Evolutionary conservation across 2,329 filamentous ascomycete genomes (phyloP).

Genomic region (Pestalotiopsis fici): DNA sequence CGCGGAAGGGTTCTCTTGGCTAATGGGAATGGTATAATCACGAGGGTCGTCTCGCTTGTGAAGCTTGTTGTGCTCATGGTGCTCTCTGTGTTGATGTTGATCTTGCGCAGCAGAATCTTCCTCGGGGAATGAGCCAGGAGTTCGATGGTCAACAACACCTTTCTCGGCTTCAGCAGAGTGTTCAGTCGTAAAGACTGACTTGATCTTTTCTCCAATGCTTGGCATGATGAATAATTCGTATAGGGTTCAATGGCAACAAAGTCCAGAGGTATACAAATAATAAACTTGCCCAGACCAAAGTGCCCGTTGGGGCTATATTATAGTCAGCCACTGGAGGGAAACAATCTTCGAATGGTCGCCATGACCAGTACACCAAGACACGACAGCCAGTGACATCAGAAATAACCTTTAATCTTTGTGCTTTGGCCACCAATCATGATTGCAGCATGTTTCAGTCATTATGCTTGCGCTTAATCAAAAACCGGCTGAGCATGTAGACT

Average conservation of each 20-base stretch:
- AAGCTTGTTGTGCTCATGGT: neutral
- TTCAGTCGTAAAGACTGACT: neutral
- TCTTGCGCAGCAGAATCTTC: neutral
- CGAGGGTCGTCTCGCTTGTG: slow-evolving; percentile 5
- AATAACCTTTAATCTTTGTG: neutral
- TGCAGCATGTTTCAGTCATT: neutral
- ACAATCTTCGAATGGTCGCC: neutral
- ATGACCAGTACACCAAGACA: neutral
- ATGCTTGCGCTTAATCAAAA: neutral
- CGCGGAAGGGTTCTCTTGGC: neutral
- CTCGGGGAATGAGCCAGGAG: slow-evolving; percentile 3
- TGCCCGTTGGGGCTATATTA: no score
- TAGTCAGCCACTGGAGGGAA: neutral
- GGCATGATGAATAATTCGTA: neutral
- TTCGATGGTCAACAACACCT: slow-evolving; percentile 1
- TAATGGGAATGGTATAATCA: neutral
- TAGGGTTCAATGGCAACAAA: no score
- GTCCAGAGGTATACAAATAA: no score
- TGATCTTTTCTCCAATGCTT: slow-evolving; percentile 7
- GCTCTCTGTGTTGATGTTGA: neutral
- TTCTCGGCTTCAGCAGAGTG: neutral
- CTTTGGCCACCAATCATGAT: neutral
- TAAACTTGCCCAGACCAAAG: no score
- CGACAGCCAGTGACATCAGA: slow-evolving; percentile 4
- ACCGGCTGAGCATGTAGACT: neutral